Conservation (phyloP, 306 rosid genomes). For the Lagenaria siceraria region DNA sequence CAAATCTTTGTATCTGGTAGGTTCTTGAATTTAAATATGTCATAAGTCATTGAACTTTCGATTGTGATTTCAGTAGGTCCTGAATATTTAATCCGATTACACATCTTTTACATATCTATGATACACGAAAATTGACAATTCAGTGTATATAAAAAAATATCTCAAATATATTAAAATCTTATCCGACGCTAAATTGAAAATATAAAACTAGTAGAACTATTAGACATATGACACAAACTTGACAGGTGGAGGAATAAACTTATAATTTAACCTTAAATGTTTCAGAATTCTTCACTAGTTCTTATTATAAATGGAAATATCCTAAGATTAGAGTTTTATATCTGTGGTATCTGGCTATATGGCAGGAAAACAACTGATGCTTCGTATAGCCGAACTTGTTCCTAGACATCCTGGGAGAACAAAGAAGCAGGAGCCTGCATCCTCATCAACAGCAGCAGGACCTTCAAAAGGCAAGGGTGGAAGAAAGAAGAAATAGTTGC, state of each 20-base stretch:
- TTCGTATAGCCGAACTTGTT: slow-evolving; percentile 60
- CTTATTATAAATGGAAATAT: neutral
- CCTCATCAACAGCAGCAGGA: neutral
- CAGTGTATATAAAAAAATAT: too few relatives aligned
- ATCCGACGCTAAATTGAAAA: neutral
- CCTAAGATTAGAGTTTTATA: neutral
- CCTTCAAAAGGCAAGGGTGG: slow-evolving; percentile 8
- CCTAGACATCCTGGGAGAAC: slow-evolving; percentile 67
- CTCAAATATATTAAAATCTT: too few relatives aligned
- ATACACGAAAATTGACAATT: too few relatives aligned
- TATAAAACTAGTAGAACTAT: too few relatives aligned
- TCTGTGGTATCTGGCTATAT: neutral
- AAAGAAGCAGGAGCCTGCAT: neutral
- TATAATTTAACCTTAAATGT: neutral
- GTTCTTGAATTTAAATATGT: too few relatives aligned
- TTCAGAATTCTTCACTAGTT: neutral
- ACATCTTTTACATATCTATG: too few relatives aligned
- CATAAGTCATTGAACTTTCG: too few relatives aligned
- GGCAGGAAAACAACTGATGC: slow-evolving; percentile 73
- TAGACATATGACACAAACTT: too few relatives aligned
- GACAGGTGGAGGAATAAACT: too few relatives aligned
- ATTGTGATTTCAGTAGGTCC: too few relatives aligned
- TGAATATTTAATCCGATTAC: too few relatives aligned
- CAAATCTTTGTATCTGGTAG: too few relatives aligned
- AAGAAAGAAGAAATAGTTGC: neutral